Conservation (phyloP, 495 filamentous ascomycete species). For the Trichocladium uniseriatum region DNA sequence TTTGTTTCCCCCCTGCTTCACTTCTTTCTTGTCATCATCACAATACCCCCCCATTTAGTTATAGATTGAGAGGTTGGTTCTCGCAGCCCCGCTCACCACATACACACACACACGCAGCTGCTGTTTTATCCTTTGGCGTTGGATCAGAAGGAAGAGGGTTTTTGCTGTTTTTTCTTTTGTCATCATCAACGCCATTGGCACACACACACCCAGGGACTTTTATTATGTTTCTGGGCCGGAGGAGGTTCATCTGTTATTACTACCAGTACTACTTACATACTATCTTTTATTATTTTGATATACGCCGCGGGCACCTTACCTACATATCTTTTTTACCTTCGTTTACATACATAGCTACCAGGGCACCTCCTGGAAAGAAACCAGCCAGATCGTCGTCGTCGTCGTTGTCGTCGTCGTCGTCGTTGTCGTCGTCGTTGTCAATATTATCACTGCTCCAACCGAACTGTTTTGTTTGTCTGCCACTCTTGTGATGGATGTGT, state of each 20-base stretch:
- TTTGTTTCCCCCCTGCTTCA: conserved; percentile 2
- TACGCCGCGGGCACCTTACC: background rate
- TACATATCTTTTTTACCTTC: background rate
- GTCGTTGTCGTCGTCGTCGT: no score
- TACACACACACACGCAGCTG: background rate
- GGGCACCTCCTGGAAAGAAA: background rate
- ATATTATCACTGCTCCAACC: conserved; percentile 1
- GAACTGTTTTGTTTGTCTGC: background rate
- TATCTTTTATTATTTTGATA: background rate
- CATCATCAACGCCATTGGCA: background rate
- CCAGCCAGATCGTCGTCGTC: background rate
- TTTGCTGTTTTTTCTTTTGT: conserved; percentile 1
- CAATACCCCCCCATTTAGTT: conserved; percentile 10
- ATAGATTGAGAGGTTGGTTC: conserved; percentile 8
- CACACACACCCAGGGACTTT: background rate
- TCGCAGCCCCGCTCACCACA: background rate
- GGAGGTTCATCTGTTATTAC: background rate
- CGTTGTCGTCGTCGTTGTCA: no score
- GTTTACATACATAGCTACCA: background rate
- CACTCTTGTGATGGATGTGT: no score
- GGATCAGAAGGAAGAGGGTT: background rate
- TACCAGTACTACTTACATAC: background rate
- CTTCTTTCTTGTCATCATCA: conserved; percentile 3
- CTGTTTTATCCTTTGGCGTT: background rate
- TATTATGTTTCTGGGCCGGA: background rate